These are phyloP conservation scores for Acacia pycnantha DNA, from an alignment of 331 rosid species.

Conservation along the genomic window DNA sequence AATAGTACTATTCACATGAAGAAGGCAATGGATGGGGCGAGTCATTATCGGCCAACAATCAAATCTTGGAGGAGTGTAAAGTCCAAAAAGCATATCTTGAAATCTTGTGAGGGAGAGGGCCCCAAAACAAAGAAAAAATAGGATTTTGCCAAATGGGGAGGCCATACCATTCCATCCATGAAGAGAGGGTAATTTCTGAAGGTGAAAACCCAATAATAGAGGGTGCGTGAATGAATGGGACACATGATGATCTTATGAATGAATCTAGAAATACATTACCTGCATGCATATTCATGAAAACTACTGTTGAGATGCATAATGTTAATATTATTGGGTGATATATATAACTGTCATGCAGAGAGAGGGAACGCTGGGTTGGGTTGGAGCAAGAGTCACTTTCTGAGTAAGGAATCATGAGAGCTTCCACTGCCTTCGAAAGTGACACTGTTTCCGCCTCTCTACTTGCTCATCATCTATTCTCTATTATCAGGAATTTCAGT, in stretches of 20 bases:
- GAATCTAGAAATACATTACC: neutral
- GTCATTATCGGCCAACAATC: neutral
- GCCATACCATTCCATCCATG: neutral
- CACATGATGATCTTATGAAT: neutral
- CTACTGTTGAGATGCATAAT: constrained; percentile 1
- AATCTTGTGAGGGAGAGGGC: constrained; percentile 18
- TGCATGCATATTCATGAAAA: neutral
- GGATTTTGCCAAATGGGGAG: neutral
- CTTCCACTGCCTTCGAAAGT: neutral
- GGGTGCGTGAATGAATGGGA: neutral
- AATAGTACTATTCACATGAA: neutral
- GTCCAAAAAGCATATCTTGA: constrained; percentile 19
- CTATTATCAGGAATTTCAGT: too few relatives aligned
- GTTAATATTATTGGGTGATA: neutral
- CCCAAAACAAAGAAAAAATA: neutral
- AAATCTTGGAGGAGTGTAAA: neutral
- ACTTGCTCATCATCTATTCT: too few relatives aligned
- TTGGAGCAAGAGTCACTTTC: neutral
- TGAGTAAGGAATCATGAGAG: neutral
- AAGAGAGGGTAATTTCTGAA: neutral
- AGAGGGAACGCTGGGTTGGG: neutral
- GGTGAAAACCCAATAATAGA: neutral
- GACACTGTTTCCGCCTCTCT: neutral
- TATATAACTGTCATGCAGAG: neutral
- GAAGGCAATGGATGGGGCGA: neutral